Conservation (phyloP, 306 rosid species). For the Dicorynia guianensis region DNA sequence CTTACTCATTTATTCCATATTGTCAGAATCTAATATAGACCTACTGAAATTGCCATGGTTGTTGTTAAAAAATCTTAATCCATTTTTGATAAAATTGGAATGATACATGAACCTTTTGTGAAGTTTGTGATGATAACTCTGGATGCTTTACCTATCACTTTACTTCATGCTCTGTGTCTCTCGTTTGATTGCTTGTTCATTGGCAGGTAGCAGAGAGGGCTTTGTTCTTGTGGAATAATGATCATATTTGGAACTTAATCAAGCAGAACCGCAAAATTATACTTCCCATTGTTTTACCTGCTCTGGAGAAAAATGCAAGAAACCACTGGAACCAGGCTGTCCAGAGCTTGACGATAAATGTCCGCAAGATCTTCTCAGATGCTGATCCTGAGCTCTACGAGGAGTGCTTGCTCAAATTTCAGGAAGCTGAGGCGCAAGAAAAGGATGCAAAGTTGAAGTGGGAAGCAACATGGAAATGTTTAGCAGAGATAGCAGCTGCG, state of each 20-base stretch:
- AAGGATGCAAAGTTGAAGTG: slow-evolving; percentile 60
- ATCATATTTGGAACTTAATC: slow-evolving; percentile 79
- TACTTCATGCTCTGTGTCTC: slow-evolving; percentile 3
- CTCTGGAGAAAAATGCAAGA: slow-evolving; percentile 76
- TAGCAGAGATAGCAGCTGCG: slow-evolving; percentile 89
- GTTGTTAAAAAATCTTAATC: neutral
- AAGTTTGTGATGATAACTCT: slow-evolving; percentile 16
- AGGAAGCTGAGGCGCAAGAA: slow-evolving; percentile 75
- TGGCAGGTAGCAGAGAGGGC: slow-evolving; percentile 97
- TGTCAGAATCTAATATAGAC: slow-evolving; percentile 3
- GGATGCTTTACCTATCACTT: neutral
- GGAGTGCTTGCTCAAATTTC: slow-evolving; percentile 75
- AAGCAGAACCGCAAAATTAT: slow-evolving; percentile 77
- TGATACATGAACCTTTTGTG: neutral
- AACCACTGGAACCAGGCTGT: slow-evolving; percentile 97
- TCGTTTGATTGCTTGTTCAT: slow-evolving; percentile 31
- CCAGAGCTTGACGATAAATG: slow-evolving; percentile 83
- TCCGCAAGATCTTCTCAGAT: slow-evolving; percentile 84
- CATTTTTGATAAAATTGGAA: too few species aligned
- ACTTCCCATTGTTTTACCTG: slow-evolving; percentile 87
- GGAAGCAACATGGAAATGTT: slow-evolving; percentile 78
- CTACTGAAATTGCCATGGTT: slow-evolving; percentile 10
- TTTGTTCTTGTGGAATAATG: slow-evolving; percentile 93
- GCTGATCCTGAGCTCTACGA: slow-evolving; percentile 75
- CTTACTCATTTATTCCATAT: neutral